These are phyloP conservation scores for Adansonia grandidieri DNA, from an alignment of 441 rosid genomes.

Conservation along the genomic window DNA sequence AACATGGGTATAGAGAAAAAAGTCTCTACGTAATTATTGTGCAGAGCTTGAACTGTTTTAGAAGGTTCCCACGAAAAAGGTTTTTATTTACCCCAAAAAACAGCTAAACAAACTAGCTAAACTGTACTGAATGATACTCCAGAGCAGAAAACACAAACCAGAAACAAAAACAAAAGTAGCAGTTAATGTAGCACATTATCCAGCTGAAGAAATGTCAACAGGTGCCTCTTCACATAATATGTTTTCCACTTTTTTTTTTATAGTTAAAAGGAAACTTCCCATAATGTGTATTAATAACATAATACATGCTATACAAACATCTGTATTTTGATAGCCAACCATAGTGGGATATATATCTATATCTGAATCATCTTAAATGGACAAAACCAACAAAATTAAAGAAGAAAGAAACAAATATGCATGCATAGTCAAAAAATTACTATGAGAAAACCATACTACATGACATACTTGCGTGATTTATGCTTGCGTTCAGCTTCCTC, in stretches of 20 bases:
- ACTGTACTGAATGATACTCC: neutral
- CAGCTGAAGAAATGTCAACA: neutral
- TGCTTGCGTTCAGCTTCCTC: constrained; percentile 93
- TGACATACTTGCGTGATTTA: constrained; percentile 83
- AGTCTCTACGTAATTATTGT: neutral
- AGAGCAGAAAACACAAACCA: neutral
- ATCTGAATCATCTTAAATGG: constrained; percentile 10
- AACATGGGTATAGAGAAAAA: neutral
- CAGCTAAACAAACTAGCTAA: neutral
- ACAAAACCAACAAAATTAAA: neutral
- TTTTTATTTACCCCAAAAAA: neutral
- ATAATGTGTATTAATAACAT: neutral
- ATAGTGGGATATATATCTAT: neutral
- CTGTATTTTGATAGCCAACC: constrained; percentile 6
- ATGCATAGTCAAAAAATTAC: constrained; percentile 10
- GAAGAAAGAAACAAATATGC: neutral
- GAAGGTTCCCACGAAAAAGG: neutral
- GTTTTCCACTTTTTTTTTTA: too few species aligned
- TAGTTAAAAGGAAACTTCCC: too few species aligned
- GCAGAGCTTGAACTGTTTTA: neutral
- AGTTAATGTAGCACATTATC: neutral
- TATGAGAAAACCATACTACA: constrained; percentile 12
- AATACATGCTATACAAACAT: neutral
- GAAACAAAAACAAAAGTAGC: neutral
- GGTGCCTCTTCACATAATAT: neutral